These are phyloP conservation scores for Rhodotorula glutinis DNA, from an alignment of 1,284 basidiomycete species.

Conservation along the genomic window DNA sequence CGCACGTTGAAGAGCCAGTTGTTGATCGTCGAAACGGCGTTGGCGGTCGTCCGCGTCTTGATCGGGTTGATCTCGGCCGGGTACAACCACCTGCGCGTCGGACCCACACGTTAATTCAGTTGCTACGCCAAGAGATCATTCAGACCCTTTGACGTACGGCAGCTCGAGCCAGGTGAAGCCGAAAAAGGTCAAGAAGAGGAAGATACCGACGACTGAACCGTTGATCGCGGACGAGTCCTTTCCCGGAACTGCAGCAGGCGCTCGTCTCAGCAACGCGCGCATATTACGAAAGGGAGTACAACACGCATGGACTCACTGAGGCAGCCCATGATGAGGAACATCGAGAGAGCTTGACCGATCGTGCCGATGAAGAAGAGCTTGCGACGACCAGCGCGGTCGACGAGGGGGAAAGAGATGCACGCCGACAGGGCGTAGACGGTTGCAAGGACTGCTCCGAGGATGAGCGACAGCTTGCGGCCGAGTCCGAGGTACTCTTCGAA, in stretches of 20 bases:
- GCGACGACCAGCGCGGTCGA: conserved; percentile 54
- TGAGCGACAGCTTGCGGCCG: conserved; percentile 48
- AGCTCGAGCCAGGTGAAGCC: conserved; percentile 52
- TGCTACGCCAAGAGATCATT: no score
- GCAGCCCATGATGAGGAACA: conserved; percentile 56
- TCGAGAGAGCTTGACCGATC: conserved; percentile 49
- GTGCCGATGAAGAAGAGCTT: conserved; percentile 55
- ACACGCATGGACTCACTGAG: no score
- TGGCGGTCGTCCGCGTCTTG: conserved; percentile 55
- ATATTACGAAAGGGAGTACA: no score
- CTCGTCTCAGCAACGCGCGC: no score
- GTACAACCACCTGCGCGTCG: no score
- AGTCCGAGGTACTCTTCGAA: conserved; percentile 52
- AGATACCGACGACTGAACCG: conserved; percentile 49
- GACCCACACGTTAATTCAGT: no score
- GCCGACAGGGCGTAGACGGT: conserved; percentile 52
- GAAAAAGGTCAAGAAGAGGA: conserved; percentile 53
- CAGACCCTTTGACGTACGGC: no score
- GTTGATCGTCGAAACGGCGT: conserved; percentile 55
- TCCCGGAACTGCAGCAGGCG: no score
- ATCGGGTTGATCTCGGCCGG: conserved; percentile 58
- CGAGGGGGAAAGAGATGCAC: conserved; percentile 51
- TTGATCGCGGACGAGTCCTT: conserved; percentile 36
- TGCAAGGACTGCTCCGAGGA: conserved; percentile 46
- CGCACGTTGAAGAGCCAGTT: conserved; percentile 43